phyloP scores from a whole-genome alignment of 306 rosid genomes.

The Ochetophila trinervis region DNA sequence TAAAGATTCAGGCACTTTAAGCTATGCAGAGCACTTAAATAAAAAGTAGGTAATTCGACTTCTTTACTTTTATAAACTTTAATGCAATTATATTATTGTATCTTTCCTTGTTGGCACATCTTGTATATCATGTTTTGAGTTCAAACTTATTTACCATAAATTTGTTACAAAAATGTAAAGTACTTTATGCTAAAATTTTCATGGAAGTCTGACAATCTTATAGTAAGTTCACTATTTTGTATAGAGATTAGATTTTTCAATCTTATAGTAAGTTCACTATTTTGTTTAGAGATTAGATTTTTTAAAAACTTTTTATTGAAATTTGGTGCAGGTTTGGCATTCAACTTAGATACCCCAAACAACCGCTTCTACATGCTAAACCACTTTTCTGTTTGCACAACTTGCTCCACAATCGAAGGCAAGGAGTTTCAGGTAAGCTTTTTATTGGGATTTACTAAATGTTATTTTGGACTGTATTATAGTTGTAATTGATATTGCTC shows the following conservation, averaged over 20 bases:
- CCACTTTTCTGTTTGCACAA: slow-evolving; percentile 68
- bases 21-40: slow-evolving; percentile 43
- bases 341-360: slow-evolving; percentile 65
- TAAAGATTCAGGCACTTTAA: slow-evolving; percentile 38
- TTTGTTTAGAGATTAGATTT: too few species aligned
- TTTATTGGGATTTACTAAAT: background rate
- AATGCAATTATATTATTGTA: slow-evolving; percentile 7
- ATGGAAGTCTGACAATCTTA: background rate
- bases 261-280: background rate
- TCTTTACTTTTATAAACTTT: background rate
- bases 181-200: background rate
- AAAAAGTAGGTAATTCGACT: slow-evolving; percentile 46
- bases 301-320: background rate
- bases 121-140: background rate
- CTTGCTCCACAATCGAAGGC: slow-evolving; percentile 72
- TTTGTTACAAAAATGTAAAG: background rate
- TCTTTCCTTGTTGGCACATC: slow-evolving; percentile 13
- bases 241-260: too few species aligned
- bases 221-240: too few species aligned
- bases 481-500: background rate
- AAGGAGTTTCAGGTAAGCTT: slow-evolving; percentile 57
- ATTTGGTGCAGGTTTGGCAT: slow-evolving; percentile 61
- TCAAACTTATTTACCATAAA: slow-evolving; percentile 17
- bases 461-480: background rate
- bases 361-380: slow-evolving; percentile 75